These are phyloP conservation scores for Vicia sativa DNA, from an alignment of 306 rosid genomes.

Conservation along the genomic window DNA sequence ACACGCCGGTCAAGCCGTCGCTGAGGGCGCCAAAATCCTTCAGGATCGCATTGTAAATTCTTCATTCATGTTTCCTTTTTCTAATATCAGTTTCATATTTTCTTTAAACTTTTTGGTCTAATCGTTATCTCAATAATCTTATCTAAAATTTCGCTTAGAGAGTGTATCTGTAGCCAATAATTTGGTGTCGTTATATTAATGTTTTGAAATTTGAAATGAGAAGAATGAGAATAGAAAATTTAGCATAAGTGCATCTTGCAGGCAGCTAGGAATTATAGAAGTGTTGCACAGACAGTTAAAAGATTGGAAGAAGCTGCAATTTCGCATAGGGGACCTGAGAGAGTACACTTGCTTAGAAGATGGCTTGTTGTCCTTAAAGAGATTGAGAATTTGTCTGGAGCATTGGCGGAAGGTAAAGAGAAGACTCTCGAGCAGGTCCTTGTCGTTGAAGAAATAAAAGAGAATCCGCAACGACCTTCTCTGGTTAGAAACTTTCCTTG, in stretches of 20 bases:
- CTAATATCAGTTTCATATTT: not conserved
- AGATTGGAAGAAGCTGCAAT: constrained; percentile 94
- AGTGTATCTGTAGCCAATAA: not conserved
- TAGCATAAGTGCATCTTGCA: constrained; percentile 36
- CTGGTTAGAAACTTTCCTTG: constrained; percentile 52
- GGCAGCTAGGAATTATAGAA: constrained; percentile 71
- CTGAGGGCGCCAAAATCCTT: constrained; percentile 90
- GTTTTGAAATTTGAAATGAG: constrained; percentile 29
- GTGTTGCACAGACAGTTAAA: constrained; percentile 65
- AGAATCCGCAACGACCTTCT: constrained; percentile 66
- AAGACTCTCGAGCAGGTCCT: constrained; percentile 58
- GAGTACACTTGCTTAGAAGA: constrained; percentile 74
- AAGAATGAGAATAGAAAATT: constrained; percentile 1
- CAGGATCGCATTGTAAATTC: constrained; percentile 89
- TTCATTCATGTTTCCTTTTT: not conserved
- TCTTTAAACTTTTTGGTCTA: not conserved
- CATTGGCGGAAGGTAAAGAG: constrained; percentile 55
- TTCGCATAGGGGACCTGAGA: constrained; percentile 69
- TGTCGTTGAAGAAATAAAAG: constrained; percentile 62
- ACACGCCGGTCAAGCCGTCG: constrained; percentile 96
- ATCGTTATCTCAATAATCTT: not conserved
- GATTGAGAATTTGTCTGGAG: constrained; percentile 57
- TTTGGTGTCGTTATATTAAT: too few species aligned
- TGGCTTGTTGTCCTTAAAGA: constrained; percentile 90
- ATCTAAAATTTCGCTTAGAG: constrained; percentile 2